phyloP scores from a whole-genome alignment of 2,329 filamentous ascomycete genomes.

The Fusarium coffeatum region DNA sequence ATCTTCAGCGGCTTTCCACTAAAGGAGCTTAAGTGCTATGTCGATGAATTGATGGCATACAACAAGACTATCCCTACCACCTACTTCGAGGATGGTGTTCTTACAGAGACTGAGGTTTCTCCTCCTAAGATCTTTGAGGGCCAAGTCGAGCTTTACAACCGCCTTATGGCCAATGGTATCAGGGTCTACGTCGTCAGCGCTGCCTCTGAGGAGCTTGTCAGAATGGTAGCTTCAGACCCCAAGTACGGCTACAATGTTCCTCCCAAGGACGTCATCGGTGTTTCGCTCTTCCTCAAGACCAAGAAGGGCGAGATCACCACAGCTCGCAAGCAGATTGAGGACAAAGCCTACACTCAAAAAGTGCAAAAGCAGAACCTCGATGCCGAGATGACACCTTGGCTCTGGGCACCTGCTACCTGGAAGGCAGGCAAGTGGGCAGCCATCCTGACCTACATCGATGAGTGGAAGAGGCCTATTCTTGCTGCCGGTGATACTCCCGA shows the following conservation, averaged over 20 bases:
- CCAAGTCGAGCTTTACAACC: conserved; percentile 58
- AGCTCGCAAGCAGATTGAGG: conserved; percentile 55
- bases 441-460: conserved; percentile 56
- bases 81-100: conserved; percentile 52
- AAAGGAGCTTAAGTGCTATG: conserved; percentile 58
- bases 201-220: conserved; percentile 58
- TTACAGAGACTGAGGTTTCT: conserved; percentile 46
- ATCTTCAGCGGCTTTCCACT: conserved; percentile 57
- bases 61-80: conserved; percentile 52
- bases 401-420: conserved; percentile 59
- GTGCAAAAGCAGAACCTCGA: conserved; percentile 51
- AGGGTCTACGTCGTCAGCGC: conserved; percentile 58
- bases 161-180: conserved; percentile 57
- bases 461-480: conserved; percentile 57
- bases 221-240: conserved; percentile 59
- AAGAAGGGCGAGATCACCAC: conserved; percentile 49
- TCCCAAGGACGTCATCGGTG: conserved; percentile 58
- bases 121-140: conserved; percentile 54
- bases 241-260: conserved; percentile 60
- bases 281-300: conserved; percentile 53
- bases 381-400: conserved; percentile 54
- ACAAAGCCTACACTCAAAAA: conserved; percentile 50
- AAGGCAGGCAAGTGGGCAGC: conserved; percentile 59
- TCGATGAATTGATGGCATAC: conserved; percentile 60
- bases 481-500: conserved; percentile 57